Conservation (phyloP, 2,329 filamentous ascomycete species). For the Furcasterigmium sp. region DNA sequence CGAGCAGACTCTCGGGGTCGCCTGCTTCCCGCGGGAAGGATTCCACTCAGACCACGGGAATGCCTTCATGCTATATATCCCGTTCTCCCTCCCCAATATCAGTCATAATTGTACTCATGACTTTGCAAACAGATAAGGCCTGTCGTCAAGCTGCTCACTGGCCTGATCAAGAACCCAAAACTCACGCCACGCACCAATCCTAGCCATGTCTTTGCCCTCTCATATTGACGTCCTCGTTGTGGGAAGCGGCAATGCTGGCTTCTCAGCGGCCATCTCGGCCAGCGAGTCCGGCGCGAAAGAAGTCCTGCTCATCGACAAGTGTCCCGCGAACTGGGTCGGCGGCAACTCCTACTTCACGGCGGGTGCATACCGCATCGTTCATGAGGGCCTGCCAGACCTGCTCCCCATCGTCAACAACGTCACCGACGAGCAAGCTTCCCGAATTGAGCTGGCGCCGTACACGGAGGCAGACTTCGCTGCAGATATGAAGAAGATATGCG, state of each 20-base stretch:
- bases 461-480: slow-evolving; percentile 44
- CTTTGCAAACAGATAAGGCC: too few species aligned
- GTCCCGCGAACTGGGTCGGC: slow-evolving; percentile 52
- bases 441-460: slow-evolving; percentile 56
- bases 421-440: slow-evolving; percentile 32
- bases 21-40: too few species aligned
- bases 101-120: too few species aligned
- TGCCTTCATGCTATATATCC: too few species aligned
- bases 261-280: slow-evolving; percentile 54
- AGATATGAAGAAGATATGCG: slow-evolving; percentile 53
- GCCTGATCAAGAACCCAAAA: too few species aligned
- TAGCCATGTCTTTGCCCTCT: slow-evolving; percentile 1
- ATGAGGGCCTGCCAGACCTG: slow-evolving; percentile 50
- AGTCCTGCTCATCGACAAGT: slow-evolving; percentile 56
- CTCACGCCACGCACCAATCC: too few species aligned
- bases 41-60: too few species aligned
- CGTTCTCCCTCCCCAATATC: too few species aligned
- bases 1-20: too few species aligned
- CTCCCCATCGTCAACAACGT: slow-evolving; percentile 59
- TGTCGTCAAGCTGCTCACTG: too few species aligned
- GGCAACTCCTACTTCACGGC: slow-evolving; percentile 64
- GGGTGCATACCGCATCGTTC: slow-evolving; percentile 54
- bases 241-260: slow-evolving; percentile 61
- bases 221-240: slow-evolving; percentile 45
- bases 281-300: slow-evolving; percentile 34